A percentile compares a stretch with the other conserved stretches of the same genome.
These are phyloP conservation scores for Vanderwaltozyma yarrowii DNA, from an alignment of 805 yeast species.

Conservation along the genomic window DNA sequence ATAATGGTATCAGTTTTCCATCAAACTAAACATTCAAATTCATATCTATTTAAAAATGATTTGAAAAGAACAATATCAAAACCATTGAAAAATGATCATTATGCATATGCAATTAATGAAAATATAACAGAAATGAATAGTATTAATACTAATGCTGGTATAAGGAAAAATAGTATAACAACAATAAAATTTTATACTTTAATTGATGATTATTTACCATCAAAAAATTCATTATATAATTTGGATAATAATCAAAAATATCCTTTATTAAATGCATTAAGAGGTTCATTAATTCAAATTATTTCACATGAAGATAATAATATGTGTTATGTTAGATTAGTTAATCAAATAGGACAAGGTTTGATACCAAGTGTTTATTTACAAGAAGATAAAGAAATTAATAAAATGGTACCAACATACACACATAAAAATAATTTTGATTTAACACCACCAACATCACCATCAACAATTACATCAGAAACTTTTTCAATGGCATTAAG, in stretches of 20 bases:
- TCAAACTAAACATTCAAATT: not conserved
- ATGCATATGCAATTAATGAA: not conserved
- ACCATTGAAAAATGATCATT: not conserved
- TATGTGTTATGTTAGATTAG: slow-evolving; percentile 8
- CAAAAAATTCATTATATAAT: too few relatives aligned
- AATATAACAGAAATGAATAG: not conserved
- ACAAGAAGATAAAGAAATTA: slow-evolving; percentile 6
- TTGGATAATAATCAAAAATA: not conserved
- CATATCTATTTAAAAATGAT: not conserved
- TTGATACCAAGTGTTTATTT: slow-evolving; percentile 7
- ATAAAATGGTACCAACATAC: slow-evolving; percentile 1
- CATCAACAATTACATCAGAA: slow-evolving; percentile 11
- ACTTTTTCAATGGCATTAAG: slow-evolving; percentile 8
- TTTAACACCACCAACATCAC: slow-evolving; percentile 16
- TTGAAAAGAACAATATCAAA: slow-evolving; percentile 1
- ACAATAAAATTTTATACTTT: slow-evolving; percentile 3
- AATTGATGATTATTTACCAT: slow-evolving; percentile 2
- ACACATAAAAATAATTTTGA: not conserved
- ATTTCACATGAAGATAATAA: slow-evolving; percentile 6
- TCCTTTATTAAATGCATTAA: not conserved
- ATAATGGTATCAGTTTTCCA: not conserved
- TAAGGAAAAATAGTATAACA: not conserved
- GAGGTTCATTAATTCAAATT: slow-evolving; percentile 10
- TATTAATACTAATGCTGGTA: not conserved
- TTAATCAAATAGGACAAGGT: slow-evolving; percentile 10